Evolutionary conservation across 2,329 filamentous ascomycete species (phyloP), one percentile per base, ranked within the genome.

Genomic region (Hypoxylon sp.): DNA sequence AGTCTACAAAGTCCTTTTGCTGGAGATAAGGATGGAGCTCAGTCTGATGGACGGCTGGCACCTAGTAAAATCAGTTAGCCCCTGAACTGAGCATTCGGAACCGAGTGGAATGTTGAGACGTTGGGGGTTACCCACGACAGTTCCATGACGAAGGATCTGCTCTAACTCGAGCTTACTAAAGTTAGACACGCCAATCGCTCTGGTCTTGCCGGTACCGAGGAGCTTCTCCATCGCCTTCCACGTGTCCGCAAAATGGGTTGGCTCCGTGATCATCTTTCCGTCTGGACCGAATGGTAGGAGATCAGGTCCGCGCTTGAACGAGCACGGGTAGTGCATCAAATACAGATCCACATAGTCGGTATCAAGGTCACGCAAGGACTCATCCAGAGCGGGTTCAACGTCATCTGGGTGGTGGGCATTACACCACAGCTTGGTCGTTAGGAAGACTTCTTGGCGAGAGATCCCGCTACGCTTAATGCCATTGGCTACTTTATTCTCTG

Each of bases 131-230:
- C 40, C 4, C 40, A 44, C 40, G 17, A 44, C 20, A 22, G 40
- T 44, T 11, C 40, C 17, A 22, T 11, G 40, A 44, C 20, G n/a
- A 17, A 44, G 17, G 5, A 44, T 44, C 61, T 81, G 75, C 70
- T 86, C 79, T 13, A 88, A 78, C 40, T 85, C 82, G 11, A 77
- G 74, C n/a, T 85, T 84, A 59, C 82, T 82, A 79, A 88, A 89
- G 80, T 89, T 89, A 70, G 85, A 87, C 8, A 89, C 84, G 42
- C 89, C 89, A 54, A 83, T 82, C 2, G 77, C 76, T 64, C 76
- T 74, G 2, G 68, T 66, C 37, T 76, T 77, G 3, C 74, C 73
- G 0, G 62, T 77, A 25, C 17, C 74, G 48, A 71, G 64, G 42
- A 81, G 68, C 2, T 71, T 64, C 44, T 80, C 75, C 73, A 79